Conservation (phyloP, 2,329 filamentous ascomycete genomes). For the Penicillium olsonii region DNA sequence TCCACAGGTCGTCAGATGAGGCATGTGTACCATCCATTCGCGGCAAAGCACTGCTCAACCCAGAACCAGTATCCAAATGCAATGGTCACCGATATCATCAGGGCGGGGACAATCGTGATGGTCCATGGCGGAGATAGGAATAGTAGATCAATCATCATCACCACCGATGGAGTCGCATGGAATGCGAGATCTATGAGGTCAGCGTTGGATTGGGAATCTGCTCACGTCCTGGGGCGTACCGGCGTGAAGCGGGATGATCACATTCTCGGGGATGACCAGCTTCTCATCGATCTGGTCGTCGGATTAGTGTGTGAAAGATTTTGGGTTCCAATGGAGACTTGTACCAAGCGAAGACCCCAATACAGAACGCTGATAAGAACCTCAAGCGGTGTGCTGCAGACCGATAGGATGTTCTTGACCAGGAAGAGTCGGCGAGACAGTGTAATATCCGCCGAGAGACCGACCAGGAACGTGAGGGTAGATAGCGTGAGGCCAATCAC, state of each 20-base stretch:
- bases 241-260: constrained; percentile 37
- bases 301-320: constrained; percentile 1
- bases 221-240: constrained; percentile 35
- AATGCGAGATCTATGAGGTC: constrained; percentile 45
- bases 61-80: constrained; percentile 65
- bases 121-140: constrained; percentile 64
- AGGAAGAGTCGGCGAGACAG: constrained; percentile 55
- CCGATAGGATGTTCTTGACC: constrained; percentile 59
- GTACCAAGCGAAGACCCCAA: constrained; percentile 57
- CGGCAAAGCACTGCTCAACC: constrained; percentile 61
- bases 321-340: no score
- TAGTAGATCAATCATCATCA: constrained; percentile 58
- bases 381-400: constrained; percentile 61
- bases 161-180: constrained; percentile 55
- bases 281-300: constrained; percentile 42
- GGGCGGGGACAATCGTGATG: constrained; percentile 53
- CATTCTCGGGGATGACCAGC: constrained; percentile 53
- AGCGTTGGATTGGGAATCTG: constrained; percentile 5
- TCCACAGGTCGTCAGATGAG: no score
- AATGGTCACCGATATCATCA: constrained; percentile 52
- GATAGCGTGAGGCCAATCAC: constrained; percentile 61
- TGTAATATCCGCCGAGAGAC: constrained; percentile 58
- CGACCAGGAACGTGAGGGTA: constrained; percentile 56
- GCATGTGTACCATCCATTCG: constrained; percentile 59
- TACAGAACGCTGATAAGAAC: constrained; percentile 63